Base-by-base conservation (phyloP, 2,329 filamentous ascomycete species). In the Trichoderma hamatum region DNA sequence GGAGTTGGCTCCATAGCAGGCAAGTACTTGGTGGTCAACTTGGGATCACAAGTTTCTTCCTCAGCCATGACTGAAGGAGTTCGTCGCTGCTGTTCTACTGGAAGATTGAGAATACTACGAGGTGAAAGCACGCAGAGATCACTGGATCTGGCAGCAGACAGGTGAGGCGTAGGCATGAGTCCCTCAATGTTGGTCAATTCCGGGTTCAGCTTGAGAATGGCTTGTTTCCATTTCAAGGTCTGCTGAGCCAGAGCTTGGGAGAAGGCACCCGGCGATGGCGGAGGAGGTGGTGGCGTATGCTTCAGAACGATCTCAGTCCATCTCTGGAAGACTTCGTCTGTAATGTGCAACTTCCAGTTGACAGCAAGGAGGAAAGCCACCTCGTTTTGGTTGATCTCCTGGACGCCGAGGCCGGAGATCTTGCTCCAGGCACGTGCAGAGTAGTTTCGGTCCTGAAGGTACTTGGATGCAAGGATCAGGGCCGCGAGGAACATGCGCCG, bases 341-440 rank as follows among this genome's bases (percentile, higher is more conserved):
- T 91, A 72, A 99, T 95, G 79, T 99, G 96, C 34, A 99, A 88
- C 76, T 94, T 93, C 94, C 95, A 99, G 79, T 93, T 90, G 71
- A 99, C 93, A 56, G 94, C 92, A 71, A 91, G 83, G 58, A 99
- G 86, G 78, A 98, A 99, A 21, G 92, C 90, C 79, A 96, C 91
- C 82, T 99, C 96, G 79, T 98, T 98, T 77, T 94, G 91, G 81
- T 98, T 98, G 80, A 99, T 98, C 82, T 99, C 96, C 68, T 88
- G 84, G 3, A 94, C 94, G 78, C 92, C 93, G 69, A 99, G 85
- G n/a, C 96, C 96, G 21, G 96, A 98, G 74, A 99, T 99, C 84
- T 97, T 98, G 80, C 95, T 98, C 96, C 96, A 99, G 52, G 96
- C 96, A 68, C 95, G 90, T 60, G 96, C 94, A 16, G 96, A 98